Conservation (phyloP, 2,329 filamentous ascomycete genomes). For the Pleomassaria siparia region DNA sequence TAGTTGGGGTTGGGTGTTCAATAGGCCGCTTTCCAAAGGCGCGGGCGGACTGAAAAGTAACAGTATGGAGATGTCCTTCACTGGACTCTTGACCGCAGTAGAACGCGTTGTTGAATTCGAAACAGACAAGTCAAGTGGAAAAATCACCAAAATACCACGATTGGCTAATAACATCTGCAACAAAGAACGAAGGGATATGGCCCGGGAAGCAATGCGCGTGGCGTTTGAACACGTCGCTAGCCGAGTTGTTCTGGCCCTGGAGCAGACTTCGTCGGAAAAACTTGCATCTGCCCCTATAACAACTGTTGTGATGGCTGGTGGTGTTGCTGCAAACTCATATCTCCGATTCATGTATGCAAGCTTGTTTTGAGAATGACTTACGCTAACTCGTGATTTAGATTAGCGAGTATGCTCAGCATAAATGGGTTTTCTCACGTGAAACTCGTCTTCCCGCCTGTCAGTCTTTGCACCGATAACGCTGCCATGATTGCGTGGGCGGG, state of each 20-base stretch:
- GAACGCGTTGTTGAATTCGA: constrained; percentile 56
- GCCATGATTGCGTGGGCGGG: constrained; percentile 97
- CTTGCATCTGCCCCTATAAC: constrained; percentile 33
- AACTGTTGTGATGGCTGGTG: constrained; percentile 81
- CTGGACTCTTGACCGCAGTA: constrained; percentile 68
- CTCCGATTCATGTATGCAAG: constrained; percentile 63
- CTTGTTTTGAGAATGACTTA: neutral
- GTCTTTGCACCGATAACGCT: constrained; percentile 86
- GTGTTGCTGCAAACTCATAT: constrained; percentile 84
- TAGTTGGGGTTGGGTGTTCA: constrained; percentile 67
- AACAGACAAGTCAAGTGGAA: constrained; percentile 30
- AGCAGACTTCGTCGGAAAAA: constrained; percentile 25
- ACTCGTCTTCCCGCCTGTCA: constrained; percentile 72
- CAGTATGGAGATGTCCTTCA: constrained; percentile 56
- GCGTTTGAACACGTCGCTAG: constrained; percentile 86
- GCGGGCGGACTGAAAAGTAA: constrained; percentile 35
- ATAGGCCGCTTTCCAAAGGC: constrained; percentile 63
- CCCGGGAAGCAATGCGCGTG: constrained; percentile 72
- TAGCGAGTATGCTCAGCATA: constrained; percentile 62
- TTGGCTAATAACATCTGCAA: constrained; percentile 48
- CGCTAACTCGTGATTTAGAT: constrained; percentile 22
- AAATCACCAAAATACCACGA: constrained; percentile 33
- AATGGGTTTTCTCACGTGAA: constrained; percentile 64
- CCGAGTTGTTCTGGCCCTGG: constrained; percentile 71
- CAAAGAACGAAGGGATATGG: constrained; percentile 68